These are phyloP conservation scores for Aspergillus brunneoviolaceus DNA, from an alignment of 2,329 filamentous ascomycete genomes.

Conservation along the genomic window DNA sequence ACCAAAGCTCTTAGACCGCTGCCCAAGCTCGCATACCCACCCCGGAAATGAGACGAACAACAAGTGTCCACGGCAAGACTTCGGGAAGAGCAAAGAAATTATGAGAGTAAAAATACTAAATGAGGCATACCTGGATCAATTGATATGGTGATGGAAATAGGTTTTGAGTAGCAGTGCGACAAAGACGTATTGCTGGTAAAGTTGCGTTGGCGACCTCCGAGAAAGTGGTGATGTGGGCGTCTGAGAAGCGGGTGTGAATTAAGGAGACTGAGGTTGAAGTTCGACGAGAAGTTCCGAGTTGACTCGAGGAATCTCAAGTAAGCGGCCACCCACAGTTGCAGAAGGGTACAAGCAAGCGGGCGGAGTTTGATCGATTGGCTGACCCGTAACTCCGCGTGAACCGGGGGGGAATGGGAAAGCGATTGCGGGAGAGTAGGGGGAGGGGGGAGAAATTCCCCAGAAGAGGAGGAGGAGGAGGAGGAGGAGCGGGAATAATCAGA, in stretches of 20 bases:
- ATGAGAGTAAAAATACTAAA: background rate
- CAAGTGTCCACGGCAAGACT: slow-evolving; percentile 2
- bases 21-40: slow-evolving; percentile 21
- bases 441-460: slow-evolving; percentile 11
- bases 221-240: background rate
- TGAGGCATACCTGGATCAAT: background rate
- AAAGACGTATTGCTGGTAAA: background rate
- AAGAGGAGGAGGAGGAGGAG: slow-evolving; percentile 3
- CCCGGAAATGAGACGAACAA: slow-evolving; percentile 13
- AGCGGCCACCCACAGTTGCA: slow-evolving; percentile 20
- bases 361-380: slow-evolving; percentile 15
- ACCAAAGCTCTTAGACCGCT: slow-evolving; percentile 20
- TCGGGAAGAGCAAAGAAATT: slow-evolving; percentile 4
- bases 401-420: slow-evolving; percentile 3
- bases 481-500: slow-evolving; percentile 7
- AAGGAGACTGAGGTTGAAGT: background rate
- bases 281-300: slow-evolving; percentile 7
- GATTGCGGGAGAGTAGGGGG: slow-evolving; percentile 11
- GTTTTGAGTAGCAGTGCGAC: too few species aligned
- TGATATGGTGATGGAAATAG: background rate
- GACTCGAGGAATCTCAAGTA: slow-evolving; percentile 17
- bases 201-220: slow-evolving; percentile 5
- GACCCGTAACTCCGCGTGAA: slow-evolving; percentile 11
- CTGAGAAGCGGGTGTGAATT: background rate
- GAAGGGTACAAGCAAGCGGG: slow-evolving; percentile 16